Evolutionary conservation across 345 rosid genomes (phyloP).

Genomic region (Camelina laxa): DNA sequence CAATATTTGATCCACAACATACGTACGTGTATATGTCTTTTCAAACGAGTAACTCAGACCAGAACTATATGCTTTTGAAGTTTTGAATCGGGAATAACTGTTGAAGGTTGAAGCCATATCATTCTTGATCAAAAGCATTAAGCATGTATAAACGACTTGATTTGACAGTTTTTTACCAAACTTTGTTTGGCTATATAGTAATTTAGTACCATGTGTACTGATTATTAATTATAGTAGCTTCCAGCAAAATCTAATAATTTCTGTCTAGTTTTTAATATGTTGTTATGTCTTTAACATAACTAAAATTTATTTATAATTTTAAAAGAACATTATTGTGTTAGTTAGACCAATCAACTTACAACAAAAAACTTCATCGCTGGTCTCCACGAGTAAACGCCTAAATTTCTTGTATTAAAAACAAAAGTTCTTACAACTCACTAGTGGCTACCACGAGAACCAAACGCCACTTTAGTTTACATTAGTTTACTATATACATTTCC

Average conservation of each 20-base stretch:
- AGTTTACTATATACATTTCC: not conserved
- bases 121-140: not conserved
- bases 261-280: not conserved
- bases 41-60: not conserved
- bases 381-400: not conserved
- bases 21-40: constrained; percentile 1
- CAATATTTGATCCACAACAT: constrained; percentile 22
- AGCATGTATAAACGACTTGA: not conserved
- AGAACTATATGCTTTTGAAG: not conserved
- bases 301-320: not conserved
- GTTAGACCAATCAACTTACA: not conserved
- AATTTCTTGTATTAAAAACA: not conserved
- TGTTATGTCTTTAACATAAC: not conserved
- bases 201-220: not conserved
- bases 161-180: not conserved
- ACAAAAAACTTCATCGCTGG: constrained; percentile 1
- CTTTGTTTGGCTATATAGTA: not conserved
- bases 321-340: not conserved
- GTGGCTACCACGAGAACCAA: not conserved
- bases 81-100: not conserved
- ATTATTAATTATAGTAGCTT: not conserved
- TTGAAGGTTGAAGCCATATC: not conserved
- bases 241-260: not conserved
- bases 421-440: not conserved
- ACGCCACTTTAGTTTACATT: not conserved